Percentiles rank a stretch among this genome's conserved stretches.
Conservation (phyloP, 805 yeast species). For the Tetrapisispora pingtungensis region DNA sequence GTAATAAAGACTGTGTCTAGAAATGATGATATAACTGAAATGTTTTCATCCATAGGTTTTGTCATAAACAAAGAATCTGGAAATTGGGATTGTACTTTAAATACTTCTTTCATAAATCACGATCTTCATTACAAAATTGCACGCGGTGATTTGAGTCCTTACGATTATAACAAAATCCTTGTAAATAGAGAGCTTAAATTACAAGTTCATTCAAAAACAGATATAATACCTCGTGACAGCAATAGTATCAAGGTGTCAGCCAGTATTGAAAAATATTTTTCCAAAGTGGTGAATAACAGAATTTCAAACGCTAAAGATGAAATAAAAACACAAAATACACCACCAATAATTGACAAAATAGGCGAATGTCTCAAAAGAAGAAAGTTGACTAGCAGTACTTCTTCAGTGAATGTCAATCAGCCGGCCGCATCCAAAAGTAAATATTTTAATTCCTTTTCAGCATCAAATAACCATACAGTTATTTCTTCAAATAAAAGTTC, state of each 20-base stretch:
- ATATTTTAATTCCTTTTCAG: background rate
- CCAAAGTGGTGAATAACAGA: constrained; percentile 3
- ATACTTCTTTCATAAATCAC: constrained; percentile 30
- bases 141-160: constrained; percentile 58
- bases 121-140: constrained; percentile 49
- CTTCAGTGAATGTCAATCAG: background rate
- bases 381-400: constrained; percentile 7
- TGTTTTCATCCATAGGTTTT: constrained; percentile 34
- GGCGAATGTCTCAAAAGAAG: constrained; percentile 17
- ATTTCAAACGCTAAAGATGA: background rate
- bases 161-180: constrained; percentile 27
- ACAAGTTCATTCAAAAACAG: constrained; percentile 21
- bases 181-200: constrained; percentile 25
- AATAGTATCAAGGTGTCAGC: constrained; percentile 6
- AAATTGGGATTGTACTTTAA: constrained; percentile 17
- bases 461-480: background rate
- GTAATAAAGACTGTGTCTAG: constrained; percentile 7
- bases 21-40: constrained; percentile 12
- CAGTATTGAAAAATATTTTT: constrained; percentile 15
- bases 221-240: background rate
- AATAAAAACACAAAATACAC: background rate
- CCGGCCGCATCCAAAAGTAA: background rate
- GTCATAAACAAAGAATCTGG: constrained; percentile 18
- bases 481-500: no score
- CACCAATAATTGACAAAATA: constrained; percentile 10